Evolutionary conservation across 805 yeast species (phyloP).

Genomic region (Cyberlindnera suaveolens): DNA sequence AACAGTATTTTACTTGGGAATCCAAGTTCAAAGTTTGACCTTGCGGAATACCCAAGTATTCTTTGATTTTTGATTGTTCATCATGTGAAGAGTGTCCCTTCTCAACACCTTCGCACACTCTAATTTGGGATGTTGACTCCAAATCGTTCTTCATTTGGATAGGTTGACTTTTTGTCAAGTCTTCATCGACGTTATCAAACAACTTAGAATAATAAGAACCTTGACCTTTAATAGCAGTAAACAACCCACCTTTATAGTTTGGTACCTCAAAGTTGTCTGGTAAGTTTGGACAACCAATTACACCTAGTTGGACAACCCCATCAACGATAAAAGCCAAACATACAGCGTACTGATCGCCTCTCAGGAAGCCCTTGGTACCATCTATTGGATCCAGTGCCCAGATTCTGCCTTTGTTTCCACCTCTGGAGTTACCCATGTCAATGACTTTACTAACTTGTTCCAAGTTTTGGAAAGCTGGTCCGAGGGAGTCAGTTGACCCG

Average conservation of each 20-base stretch:
- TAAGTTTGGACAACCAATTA: conserved; percentile 93
- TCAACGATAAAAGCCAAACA: conserved; percentile 86
- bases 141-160: conserved; percentile 49
- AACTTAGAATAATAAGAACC: conserved; percentile 52
- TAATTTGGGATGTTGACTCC: conserved; percentile 40
- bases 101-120: conserved; percentile 91
- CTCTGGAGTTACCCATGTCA: conserved; percentile 74
- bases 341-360: conserved; percentile 96
- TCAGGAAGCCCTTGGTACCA: conserved; percentile 92
- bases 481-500: conserved; percentile 12
- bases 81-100: conserved; percentile 91
- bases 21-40: conserved; percentile 73
- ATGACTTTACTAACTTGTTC: conserved; percentile 56
- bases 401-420: conserved; percentile 74
- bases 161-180: conserved; percentile 23
- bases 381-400: conserved; percentile 99
- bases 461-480: conserved; percentile 36
- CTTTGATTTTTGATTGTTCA: conserved; percentile 72
- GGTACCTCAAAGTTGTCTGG: conserved; percentile 33
- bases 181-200: conserved; percentile 30
- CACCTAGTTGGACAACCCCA: conserved; percentile 82
- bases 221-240: conserved; percentile 57
- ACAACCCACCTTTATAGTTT: conserved; percentile 61
- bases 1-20: conserved; percentile 94
- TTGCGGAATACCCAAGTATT: conserved; percentile 48